Conservation (phyloP, 805 yeast genomes). For the Suhomyces kilbournensis region DNA sequence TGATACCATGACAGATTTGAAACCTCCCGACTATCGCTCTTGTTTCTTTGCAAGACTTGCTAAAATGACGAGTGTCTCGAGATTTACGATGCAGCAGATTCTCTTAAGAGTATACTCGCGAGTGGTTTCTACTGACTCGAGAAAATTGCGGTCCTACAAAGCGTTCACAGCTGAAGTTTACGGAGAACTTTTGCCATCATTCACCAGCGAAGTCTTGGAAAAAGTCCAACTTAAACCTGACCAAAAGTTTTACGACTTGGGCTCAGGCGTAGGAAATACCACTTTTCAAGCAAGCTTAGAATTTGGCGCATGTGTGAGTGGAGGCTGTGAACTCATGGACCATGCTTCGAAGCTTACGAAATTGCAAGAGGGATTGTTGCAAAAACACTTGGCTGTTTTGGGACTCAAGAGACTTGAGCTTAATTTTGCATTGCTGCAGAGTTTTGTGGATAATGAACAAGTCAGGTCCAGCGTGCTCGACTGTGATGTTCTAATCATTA, state of each 20-base stretch:
- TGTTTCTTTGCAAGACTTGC: constrained; percentile 21
- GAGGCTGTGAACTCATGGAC: constrained; percentile 88
- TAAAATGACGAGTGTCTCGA: constrained; percentile 22
- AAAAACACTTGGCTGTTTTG: constrained; percentile 54
- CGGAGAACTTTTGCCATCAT: constrained; percentile 83
- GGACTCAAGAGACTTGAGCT: constrained; percentile 62
- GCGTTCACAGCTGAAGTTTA: constrained; percentile 90
- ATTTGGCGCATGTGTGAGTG: constrained; percentile 69
- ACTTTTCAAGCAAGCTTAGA: constrained; percentile 86
- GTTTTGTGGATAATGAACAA: constrained; percentile 65
- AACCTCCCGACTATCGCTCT: constrained; percentile 19
- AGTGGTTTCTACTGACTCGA: constrained; percentile 71
- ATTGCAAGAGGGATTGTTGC: constrained; percentile 56
- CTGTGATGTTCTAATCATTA: constrained; percentile 73
- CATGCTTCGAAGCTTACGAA: constrained; percentile 71
- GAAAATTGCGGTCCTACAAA: constrained; percentile 62
- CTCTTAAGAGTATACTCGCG: constrained; percentile 72
- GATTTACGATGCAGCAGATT: constrained; percentile 56
- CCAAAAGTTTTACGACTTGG: constrained; percentile 77
- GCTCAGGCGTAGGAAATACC: constrained; percentile 94
- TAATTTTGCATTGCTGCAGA: constrained; percentile 58
- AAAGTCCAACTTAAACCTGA: constrained; percentile 56
- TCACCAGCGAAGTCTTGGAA: constrained; percentile 57
- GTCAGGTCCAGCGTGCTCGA: constrained; percentile 53
- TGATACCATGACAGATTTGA: neutral